Percentiles rank a stretch among this genome's conserved stretches.
These are phyloP conservation scores for Chaetomidium leptoderma DNA, from an alignment of 495 filamentous ascomycete species.

Conservation along the genomic window DNA sequence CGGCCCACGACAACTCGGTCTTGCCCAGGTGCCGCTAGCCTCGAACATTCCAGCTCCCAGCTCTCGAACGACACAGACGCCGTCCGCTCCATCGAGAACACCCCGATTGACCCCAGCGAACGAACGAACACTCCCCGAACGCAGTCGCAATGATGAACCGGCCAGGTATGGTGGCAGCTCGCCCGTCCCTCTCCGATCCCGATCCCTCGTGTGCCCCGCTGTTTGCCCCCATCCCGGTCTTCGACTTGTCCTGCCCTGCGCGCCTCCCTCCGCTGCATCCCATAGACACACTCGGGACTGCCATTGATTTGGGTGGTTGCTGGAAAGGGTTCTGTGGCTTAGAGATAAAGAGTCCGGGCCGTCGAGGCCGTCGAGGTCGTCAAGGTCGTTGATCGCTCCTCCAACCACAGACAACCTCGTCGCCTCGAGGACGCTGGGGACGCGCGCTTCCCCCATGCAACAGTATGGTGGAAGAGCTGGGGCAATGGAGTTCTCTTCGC, in stretches of 20 bases:
- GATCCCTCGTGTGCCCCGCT: slow-evolving; percentile 33
- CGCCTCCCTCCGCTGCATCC: neutral
- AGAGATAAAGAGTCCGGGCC: neutral
- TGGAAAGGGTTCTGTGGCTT: too few relatives aligned
- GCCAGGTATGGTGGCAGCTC: slow-evolving; percentile 46
- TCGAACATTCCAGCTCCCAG: neutral
- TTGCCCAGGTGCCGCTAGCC: slow-evolving; percentile 8
- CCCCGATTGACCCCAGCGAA: neutral
- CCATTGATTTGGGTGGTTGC: neutral
- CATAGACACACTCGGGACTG: neutral
- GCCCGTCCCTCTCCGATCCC: slow-evolving; percentile 27
- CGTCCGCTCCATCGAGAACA: neutral
- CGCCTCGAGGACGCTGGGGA: neutral
- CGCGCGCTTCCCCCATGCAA: neutral
- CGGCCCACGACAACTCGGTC: slow-evolving; percentile 12
- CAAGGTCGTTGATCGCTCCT: too few relatives aligned
- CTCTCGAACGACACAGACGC: neutral
- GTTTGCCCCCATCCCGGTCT: slow-evolving; percentile 24
- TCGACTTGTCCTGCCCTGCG: slow-evolving; percentile 20
- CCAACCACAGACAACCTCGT: neutral
- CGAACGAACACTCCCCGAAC: neutral
- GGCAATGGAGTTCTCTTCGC: neutral
- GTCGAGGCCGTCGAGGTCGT: neutral
- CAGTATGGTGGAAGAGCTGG: neutral
- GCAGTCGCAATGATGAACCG: slow-evolving; percentile 48